Conservation (phyloP, 805 yeast genomes). For the Candida boleticola region DNA sequence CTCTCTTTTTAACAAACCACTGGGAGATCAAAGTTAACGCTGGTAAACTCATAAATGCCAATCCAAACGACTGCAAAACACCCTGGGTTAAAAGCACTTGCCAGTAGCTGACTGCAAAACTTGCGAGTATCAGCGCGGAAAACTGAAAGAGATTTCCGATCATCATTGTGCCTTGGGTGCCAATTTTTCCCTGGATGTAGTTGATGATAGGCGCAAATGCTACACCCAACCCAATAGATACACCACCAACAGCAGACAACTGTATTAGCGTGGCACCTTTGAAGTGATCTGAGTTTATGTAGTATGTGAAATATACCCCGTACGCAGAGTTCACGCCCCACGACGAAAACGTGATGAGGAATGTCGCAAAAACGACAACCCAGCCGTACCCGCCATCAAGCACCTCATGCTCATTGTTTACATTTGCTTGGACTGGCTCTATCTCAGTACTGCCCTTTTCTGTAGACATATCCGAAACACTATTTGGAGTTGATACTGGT, state of each 20-base stretch:
- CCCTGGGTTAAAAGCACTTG: constrained; percentile 70
- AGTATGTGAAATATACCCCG: constrained; percentile 61
- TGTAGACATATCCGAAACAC: not conserved
- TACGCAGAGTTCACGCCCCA: constrained; percentile 77
- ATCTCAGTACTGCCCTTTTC: not conserved
- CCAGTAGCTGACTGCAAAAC: constrained; percentile 60
- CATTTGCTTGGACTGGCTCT: not conserved
- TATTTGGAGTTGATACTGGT: too few relatives aligned
- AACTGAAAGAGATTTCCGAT: constrained; percentile 53
- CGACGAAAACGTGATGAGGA: constrained; percentile 52
- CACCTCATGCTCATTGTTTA: not conserved
- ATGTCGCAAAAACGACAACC: constrained; percentile 57
- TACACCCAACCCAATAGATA: constrained; percentile 58
- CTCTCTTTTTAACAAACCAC: constrained; percentile 66
- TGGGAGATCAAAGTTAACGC: constrained; percentile 61
- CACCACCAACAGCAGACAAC: constrained; percentile 67
- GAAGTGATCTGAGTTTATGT: constrained; percentile 49
- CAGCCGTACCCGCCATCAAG: constrained; percentile 69
- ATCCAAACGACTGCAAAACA: constrained; percentile 55
- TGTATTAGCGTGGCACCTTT: constrained; percentile 55
- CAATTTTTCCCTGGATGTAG: constrained; percentile 43
- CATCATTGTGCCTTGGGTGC: constrained; percentile 37
- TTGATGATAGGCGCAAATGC: constrained; percentile 51
- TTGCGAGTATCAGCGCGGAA: constrained; percentile 57
- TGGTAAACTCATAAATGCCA: constrained; percentile 58